A percentile compares a stretch with the other conserved stretches of the same genome.
Conservation (phyloP, 768 basidiomycete genomes). For the Heimioporus sp. region DNA sequence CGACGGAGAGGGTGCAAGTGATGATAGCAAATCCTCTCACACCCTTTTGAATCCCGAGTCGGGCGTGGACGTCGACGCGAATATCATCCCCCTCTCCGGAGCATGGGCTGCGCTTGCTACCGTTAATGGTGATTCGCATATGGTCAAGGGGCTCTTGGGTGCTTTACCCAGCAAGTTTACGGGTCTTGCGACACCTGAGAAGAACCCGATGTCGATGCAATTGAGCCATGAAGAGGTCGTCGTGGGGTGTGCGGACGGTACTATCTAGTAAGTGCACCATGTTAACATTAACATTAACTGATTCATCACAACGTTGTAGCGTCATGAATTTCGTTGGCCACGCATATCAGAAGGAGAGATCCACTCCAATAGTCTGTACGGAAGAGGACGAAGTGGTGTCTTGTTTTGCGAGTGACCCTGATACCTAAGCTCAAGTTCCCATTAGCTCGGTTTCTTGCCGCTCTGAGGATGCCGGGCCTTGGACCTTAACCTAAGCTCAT, state of each 20-base stretch:
- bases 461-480: too few relatives aligned
- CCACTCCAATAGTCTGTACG: background rate
- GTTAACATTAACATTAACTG: slow-evolving; percentile 3
- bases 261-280: slow-evolving; percentile 69
- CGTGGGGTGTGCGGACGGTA: slow-evolving; percentile 88
- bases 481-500: background rate
- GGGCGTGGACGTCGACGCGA: slow-evolving; percentile 60
- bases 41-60: slow-evolving; percentile 24
- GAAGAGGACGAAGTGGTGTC: slow-evolving; percentile 12
- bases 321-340: slow-evolving; percentile 65
- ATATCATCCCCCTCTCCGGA: slow-evolving; percentile 66
- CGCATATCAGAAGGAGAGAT: slow-evolving; percentile 42
- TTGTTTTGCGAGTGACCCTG: slow-evolving; percentile 16
- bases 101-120: slow-evolving; percentile 72
- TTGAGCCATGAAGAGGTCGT: slow-evolving; percentile 89
- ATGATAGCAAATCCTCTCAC: slow-evolving; percentile 4
- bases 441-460: background rate
- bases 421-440: slow-evolving; percentile 2
- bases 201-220: slow-evolving; percentile 95
- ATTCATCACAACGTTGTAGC: slow-evolving; percentile 28
- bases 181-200: slow-evolving; percentile 83
- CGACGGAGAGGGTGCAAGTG: background rate
- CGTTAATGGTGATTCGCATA: slow-evolving; percentile 29
- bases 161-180: slow-evolving; percentile 64
- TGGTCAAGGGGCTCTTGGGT: slow-evolving; percentile 59